Evolutionary conservation across 345 rosid genomes (phyloP).

Genomic region (Linum lewisii): DNA sequence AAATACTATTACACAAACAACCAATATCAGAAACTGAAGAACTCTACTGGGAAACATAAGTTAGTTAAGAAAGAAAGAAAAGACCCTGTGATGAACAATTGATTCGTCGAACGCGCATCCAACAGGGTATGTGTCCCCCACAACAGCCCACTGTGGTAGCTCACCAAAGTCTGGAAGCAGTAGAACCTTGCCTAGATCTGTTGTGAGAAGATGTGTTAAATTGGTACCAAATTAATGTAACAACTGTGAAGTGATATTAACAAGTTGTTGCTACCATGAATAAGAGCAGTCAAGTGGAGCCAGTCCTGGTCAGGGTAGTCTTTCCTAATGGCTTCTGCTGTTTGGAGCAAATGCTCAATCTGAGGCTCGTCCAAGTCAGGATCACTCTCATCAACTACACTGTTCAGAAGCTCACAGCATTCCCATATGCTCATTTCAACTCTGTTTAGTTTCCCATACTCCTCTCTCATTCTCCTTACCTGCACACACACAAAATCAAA

Average conservation of each 20-base stretch:
- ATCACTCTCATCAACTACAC: not conserved
- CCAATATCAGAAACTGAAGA: not conserved
- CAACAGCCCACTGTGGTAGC: conserved; percentile 2
- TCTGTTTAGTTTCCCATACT: not conserved
- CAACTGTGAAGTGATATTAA: too few species aligned
- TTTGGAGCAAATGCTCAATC: not conserved
- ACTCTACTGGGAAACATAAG: too few species aligned
- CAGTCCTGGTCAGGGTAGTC: conserved; percentile 1
- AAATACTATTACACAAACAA: conserved; percentile 29
- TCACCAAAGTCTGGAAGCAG: not conserved
- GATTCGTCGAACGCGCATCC: not conserved
- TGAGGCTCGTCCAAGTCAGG: conserved; percentile 6
- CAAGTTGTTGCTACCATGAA: too few species aligned
- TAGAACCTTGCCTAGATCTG: conserved; percentile 1
- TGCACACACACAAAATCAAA: not conserved
- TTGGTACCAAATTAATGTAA: conserved; percentile 12
- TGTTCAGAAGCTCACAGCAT: conserved; percentile 1
- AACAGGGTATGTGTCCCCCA: not conserved
- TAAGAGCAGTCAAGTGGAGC: conserved; percentile 7
- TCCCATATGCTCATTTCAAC: conserved; percentile 5
- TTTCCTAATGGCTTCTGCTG: conserved; percentile 3
- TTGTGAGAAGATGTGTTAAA: too few species aligned
- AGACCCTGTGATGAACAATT: not conserved
- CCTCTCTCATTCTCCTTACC: conserved; percentile 14
- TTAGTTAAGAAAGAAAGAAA: not conserved